Base-by-base conservation (phyloP, 2,329 filamentous ascomycete species). In the Ilyonectria sp. region DNA sequence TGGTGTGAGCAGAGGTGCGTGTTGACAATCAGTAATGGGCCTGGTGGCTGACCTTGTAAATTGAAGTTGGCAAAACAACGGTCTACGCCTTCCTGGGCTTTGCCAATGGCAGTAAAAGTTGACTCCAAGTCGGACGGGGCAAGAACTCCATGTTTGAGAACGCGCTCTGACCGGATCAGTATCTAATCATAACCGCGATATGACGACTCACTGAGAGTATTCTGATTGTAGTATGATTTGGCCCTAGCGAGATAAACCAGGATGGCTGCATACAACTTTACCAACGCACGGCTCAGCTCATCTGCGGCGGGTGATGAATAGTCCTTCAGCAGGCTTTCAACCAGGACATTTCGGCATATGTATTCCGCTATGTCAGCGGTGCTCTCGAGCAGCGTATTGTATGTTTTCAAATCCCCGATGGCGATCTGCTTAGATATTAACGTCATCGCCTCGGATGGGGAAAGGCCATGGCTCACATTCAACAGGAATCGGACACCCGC, bases 71-170 rank as follows among this genome's bases (percentile, higher is more conserved):
- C 21, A 29, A 13, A 31, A 49, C 29, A 56, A 40, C 40, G 50
- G 31, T 56, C 50, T 8, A 55, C 50, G n/a, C 40, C 13, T 29
- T n/a, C 15, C 37, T 55, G 59, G 17, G 19, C 33, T 9, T 11
- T 11, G 10, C 11, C 31, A 11, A 58, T 58, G 23, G 31, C 35
- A 4, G 46, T n/a, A 17, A 64, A 64, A 7, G 61, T 21, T 53
- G 37, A 46, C 52, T 69, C 47, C 1, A 61, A 37, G 21, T 65
- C 60, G n/a, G 56, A 33, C 31, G 56, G 50, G 35, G 35, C 9
- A 17, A 31, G n/a, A 50, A 59, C 23, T 13, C 23, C 56, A 10
- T 43, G 29, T n/a, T 31, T 59, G 10, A 49, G n/a, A 37, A 49
- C n/a, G 15, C 56, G 29, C 31, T 49, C 43, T 59, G 26, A 17